Base-by-base conservation (phyloP, 495 filamentous ascomycete genomes). In the Aspergillus kassunensis region DNA sequence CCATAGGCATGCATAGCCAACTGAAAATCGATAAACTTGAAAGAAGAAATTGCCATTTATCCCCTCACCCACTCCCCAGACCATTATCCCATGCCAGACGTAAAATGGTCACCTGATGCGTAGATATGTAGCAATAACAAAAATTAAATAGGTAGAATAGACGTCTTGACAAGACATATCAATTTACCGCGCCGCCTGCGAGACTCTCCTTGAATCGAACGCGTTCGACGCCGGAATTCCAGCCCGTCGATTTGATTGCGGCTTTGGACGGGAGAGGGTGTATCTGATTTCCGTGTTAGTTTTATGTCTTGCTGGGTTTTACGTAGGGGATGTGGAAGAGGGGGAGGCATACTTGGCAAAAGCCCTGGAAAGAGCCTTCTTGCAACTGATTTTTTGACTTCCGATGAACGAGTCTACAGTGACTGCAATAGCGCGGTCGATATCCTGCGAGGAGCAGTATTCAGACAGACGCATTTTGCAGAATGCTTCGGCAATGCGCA, bases 401-500 rank as follows among this genome's bases (percentile, higher is more conserved):
- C 90, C 89, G 23, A 99, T 89, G 67, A 99, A 99, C 18, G 85
- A 90, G 43, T 99, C 92, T 10, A 99, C 90, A 1, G 93, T 95
- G 12, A 97, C 95, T 6, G 91, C 91, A 60, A 99, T 97, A 41
- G 93, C 95, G 48, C 93, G 87, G 70, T 99, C 95, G 53, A 99
- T 95, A 64, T 99, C 95, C 51, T 85, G 81, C 13, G 85, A 67
- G 7, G 85, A 86, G 67, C 91, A 95, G 72, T 95, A 97, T 58
- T 99, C 95, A 0, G 85, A 89, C 25, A 99, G 75, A 23, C 91
- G 87, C 91, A 97, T 97, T 60, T 92, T 91, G 76, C 86, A 91
- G 78, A 97, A 97, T 15, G 90, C 71, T 65, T 97, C 91, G 47
- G 79, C 79, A 69, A 95, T 95, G 67, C 91, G 89, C 79, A 97